A percentile compares a stretch with the other conserved stretches of the same genome.
These are phyloP conservation scores for Huntiella savannae DNA, from an alignment of 2,329 filamentous ascomycete species.

Conservation along the genomic window DNA sequence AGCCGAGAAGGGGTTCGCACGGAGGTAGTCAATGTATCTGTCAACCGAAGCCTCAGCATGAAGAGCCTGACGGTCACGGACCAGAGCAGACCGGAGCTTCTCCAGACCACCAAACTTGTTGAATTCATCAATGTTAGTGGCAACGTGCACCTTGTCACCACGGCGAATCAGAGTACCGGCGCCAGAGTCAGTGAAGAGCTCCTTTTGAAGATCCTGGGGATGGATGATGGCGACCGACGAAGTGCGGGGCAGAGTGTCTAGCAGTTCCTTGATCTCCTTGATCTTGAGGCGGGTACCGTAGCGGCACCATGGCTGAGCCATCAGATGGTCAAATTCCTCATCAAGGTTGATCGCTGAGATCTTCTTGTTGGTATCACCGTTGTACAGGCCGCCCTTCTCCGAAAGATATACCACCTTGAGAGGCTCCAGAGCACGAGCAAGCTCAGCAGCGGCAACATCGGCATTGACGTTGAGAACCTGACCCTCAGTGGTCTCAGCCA, in stretches of 20 bases:
- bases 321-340: slow-evolving; percentile 82
- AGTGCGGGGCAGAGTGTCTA: slow-evolving; percentile 72
- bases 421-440: slow-evolving; percentile 74
- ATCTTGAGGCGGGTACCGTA: slow-evolving; percentile 95
- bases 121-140: slow-evolving; percentile 53
- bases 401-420: slow-evolving; percentile 97
- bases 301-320: slow-evolving; percentile 86
- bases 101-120: slow-evolving; percentile 33
- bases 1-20: slow-evolving; percentile 64
- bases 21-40: slow-evolving; percentile 63
- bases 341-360: slow-evolving; percentile 96
- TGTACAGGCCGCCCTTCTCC: slow-evolving; percentile 90
- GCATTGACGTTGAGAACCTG: slow-evolving; percentile 95
- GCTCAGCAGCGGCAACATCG: slow-evolving; percentile 84
- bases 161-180: slow-evolving; percentile 83
- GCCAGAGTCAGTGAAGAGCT: slow-evolving; percentile 89
- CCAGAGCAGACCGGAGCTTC: slow-evolving; percentile 62
- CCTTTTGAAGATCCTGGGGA: slow-evolving; percentile 85
- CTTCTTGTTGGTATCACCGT: slow-evolving; percentile 82
- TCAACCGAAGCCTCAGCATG: slow-evolving; percentile 73
- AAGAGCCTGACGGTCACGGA: slow-evolving; percentile 63
- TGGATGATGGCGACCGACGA: slow-evolving; percentile 97
- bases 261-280: slow-evolving; percentile 84
- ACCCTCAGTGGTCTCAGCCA: slow-evolving; percentile 83
- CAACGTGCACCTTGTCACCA: slow-evolving; percentile 71